Evolutionary conservation across 2,329 filamentous ascomycete genomes (phyloP), one percentile per base, ranked within the genome.

Genomic region (Xylariaceae sp.): DNA sequence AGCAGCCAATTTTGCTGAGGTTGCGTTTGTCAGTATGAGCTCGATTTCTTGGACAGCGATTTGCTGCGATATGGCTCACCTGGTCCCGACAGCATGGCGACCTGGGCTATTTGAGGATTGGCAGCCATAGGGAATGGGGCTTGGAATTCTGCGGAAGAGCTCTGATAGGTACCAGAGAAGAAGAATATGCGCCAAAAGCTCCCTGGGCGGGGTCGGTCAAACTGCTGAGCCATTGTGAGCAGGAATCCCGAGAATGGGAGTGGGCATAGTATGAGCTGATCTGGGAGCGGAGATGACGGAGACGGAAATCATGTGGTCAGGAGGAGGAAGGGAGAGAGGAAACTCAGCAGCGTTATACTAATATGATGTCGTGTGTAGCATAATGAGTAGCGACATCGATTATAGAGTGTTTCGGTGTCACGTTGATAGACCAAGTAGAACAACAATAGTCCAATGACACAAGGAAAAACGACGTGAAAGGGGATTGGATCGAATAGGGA

Each of bases 1-100:
- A 52, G 88, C 81, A 55, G 81, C 75, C 54, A 87, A 76, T 72
- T 91, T 91, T 56, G 76, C 80, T 89, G 65, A 34, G 27, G 47
- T 27, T 4, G 19, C 44, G 35, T 44, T 47, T 27, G 60, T 64
- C 19, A 62, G 51, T 34, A 56, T 19, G 47, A 27, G 19, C 45
- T 44, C 30, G 8, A 12, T 44, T 27, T 50, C 26, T 8, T n/a
- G 42, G 31, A 27, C 9, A 47, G 31, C n/a, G 26, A 37, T 44
- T 37, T 26, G 7, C 8, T 47, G 30, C 27, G 26, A 37, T 45
- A 37, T 30, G 8, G 67, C 76, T 67, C 58, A 76, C 77, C 74
- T 60, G 71, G 64, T 37, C 77, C 77, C 32, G 70, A 72, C 45
- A 57, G 64, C 56, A 64, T 59, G 40, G 64, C 57, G 40, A 56